Base-by-base conservation (phyloP, 2,329 filamentous ascomycete genomes). In the Alternaria novae-zelandiae region DNA sequence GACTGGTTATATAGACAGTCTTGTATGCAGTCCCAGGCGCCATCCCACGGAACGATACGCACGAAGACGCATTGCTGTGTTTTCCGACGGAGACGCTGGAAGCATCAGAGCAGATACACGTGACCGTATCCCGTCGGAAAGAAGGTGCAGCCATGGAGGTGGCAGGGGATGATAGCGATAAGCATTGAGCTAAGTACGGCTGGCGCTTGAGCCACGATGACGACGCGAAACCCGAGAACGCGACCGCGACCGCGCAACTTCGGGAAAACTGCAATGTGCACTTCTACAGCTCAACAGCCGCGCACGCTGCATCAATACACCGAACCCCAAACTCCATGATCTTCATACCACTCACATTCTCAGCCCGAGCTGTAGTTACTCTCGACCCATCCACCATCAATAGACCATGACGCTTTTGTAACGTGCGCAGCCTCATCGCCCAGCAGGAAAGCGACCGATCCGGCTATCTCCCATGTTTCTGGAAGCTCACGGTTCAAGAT, bases 81-180 rank as follows among this genome's bases (percentile, higher is more conserved):
- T 61, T 61, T 46, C 59, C 54, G 59, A 57, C 54, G 54, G 59
- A 54, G 47, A 61, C 25, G 26, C 20, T 46, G 36, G 15, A 20
- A 23, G 7, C 28, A 51, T 36, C 49, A 23, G 12, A 51, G 17
- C 5, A 36, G 3, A 36, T 13, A 20, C 49, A 51, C 28, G 49
- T 51, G 28, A 36, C 28, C 21, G 13, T 36, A 51, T 51, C 49
- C 49, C 49, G 49, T 51, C 49, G 49, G 28, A 51, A 51, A 51
- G 49, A 36, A 51, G 28, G 28, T 21, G 28, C 36, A 41, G 36
- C 36, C 8, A 36, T 10, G 28, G 28, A 15, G 20, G 12, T 36
- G 49, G 6, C 36, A 41, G 15, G 36, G 36, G 36, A 41, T 41
- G 26, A n/a, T 51, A 32, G 20, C 32, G 49, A 51, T 51, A 51